These are phyloP conservation scores for Adiantum capillusveneris DNA, from an alignment of 75 land plant genomes.

Conservation along the genomic window DNA sequence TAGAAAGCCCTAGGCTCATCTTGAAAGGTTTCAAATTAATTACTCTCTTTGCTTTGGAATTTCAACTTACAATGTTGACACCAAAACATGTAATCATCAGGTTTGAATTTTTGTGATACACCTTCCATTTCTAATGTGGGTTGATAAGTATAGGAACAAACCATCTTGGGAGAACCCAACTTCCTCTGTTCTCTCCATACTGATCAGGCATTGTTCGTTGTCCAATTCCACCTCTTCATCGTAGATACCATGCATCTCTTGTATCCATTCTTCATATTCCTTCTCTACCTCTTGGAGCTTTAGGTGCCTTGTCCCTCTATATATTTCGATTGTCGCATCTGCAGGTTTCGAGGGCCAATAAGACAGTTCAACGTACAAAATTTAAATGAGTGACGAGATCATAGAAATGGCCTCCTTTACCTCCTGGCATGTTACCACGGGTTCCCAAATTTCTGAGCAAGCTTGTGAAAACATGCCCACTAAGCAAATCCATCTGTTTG, in stretches of 20 bases:
- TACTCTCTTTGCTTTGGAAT: no score
- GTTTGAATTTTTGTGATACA: neutral
- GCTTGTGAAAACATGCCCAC: constrained; percentile 17
- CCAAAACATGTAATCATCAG: no score
- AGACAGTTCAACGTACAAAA: neutral
- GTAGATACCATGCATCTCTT: constrained; percentile 40
- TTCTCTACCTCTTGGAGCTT: constrained; percentile 29
- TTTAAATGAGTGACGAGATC: neutral
- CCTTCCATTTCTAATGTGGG: constrained; percentile 8
- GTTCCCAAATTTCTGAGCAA: constrained; percentile 6
- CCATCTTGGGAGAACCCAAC: constrained; percentile 47
- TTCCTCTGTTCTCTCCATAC: constrained; percentile 23
- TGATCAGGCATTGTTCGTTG: constrained; percentile 9
- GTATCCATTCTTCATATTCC: constrained; percentile 56
- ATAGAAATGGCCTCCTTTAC: neutral
- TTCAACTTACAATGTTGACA: no score
- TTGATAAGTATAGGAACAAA: no score
- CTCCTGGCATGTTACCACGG: neutral
- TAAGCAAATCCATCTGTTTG: constrained; percentile 21
- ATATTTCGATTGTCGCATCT: constrained; percentile 32
- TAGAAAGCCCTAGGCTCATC: no score
- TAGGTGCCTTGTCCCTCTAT: constrained; percentile 24
- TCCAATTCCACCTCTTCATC: constrained; percentile 49
- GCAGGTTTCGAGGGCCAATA: neutral
- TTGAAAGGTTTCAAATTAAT: no score